phyloP scores from a whole-genome alignment of 495 filamentous ascomycete genomes.

The Cercophora samala region DNA sequence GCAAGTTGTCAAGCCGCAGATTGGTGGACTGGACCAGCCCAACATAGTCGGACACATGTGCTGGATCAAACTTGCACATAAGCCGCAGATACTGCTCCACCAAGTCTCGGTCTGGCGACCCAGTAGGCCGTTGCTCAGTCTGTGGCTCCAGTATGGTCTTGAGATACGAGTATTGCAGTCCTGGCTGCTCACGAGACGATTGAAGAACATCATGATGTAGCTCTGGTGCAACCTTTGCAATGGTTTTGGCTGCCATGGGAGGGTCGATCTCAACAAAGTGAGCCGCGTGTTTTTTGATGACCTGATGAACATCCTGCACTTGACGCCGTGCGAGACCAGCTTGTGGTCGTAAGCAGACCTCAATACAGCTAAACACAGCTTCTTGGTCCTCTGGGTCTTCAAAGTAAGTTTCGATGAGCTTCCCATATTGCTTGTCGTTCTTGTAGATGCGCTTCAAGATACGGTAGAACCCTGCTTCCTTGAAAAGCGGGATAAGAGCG shows the following conservation, averaged over 20 bases:
- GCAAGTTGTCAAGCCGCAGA: constrained; percentile 72
- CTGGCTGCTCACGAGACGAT: constrained; percentile 59
- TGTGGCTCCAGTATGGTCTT: constrained; percentile 72
- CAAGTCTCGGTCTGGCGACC: constrained; percentile 49
- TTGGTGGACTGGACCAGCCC: constrained; percentile 74
- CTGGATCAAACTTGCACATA: constrained; percentile 78
- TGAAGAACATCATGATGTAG: constrained; percentile 69
- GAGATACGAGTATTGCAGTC: constrained; percentile 74
- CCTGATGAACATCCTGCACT: constrained; percentile 65
- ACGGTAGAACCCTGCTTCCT: constrained; percentile 82
- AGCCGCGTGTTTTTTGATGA: constrained; percentile 64
- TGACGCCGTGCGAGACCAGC: constrained; percentile 72
- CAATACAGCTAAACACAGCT: constrained; percentile 72
- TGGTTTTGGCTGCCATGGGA: constrained; percentile 61
- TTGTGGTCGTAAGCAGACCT: constrained; percentile 72
- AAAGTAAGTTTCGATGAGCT: constrained; percentile 76
- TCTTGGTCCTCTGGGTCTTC: constrained; percentile 75
- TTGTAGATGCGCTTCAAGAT: constrained; percentile 88
- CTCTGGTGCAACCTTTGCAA: constrained; percentile 63
- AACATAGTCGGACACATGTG: constrained; percentile 83
- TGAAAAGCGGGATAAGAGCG: constrained; percentile 70
- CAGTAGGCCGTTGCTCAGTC: constrained; percentile 40
- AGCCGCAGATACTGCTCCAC: constrained; percentile 84
- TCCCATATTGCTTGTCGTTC: constrained; percentile 73
- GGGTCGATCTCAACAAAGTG: constrained; percentile 71